Evolutionary conservation across 805 yeast species (phyloP), one percentile per base, ranked within the genome.

Genomic region (Metschnikowia chrysomelidarum): DNA sequence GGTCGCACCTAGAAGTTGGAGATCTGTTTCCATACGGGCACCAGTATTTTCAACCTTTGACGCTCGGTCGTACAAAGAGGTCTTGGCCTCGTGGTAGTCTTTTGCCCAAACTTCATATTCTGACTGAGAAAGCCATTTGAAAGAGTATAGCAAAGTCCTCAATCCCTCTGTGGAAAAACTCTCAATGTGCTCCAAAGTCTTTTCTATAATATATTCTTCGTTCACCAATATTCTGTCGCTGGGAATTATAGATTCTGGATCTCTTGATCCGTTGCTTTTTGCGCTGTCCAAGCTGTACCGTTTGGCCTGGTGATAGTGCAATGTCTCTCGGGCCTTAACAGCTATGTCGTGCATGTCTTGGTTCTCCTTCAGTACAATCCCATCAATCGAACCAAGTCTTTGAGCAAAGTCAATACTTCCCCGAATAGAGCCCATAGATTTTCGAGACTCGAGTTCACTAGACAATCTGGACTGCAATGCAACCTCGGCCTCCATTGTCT

Each of bases 161-260:
- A 93, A 67, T 1, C 99, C 99, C 44, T 91, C 97, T 0, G 95
- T 83, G 0, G 97, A 88, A 59, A 89, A 93, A 41, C 87, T 94
- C 49, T 93, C 98, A 40, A 93, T 76, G 44, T 94, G 96, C 49
- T 87, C 85, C 37, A 94, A 65, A 0, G 98, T 91, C 45, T 76
- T 78, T 54, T 88, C 96, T 24, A 89, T 54, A 4, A 91, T 67
- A 51, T 77, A 86, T 44, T 80, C 87, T 11, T 87, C 95, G 49
- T 87, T 83, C 13, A 71, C 55, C 7, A 85, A 66, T 15, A 86
- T 53, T 19, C 67, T 68, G 32, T 85, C 91, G 34, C 72, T 54
- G 1, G 69, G 65, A 15, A 63, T 37, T 4, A 26, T 27, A 22
- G 29, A 20, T 15, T 12, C 30, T 18, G 18, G 13, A 15, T 27